Base-by-base conservation (phyloP, 73 alveolate genomes). In the Stentor coeruleus region DNA sequence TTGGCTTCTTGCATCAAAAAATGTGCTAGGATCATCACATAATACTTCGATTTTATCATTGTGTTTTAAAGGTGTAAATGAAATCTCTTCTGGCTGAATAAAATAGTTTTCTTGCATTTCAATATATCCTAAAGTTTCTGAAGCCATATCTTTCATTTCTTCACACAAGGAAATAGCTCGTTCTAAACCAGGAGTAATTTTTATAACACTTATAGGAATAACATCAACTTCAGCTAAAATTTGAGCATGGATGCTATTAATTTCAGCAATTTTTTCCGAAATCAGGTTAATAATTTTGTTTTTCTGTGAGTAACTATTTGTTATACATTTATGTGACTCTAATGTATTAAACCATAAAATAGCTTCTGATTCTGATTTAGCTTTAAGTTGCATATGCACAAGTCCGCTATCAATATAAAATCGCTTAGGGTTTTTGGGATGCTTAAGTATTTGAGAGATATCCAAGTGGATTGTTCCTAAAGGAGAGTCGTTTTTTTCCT, bases 321-420 rank as follows among this genome's bases (percentile, higher is more conserved):
- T n/a, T n/a, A n/a, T n/a, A n/a, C n/a, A n/a, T n/a, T n/a, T n/a
- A n/a, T n/a, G n/a, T n/a, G n/a, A n/a, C n/a, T n/a, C 38, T 6
- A 89, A 60, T 4, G 90, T 91, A 30, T 38, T 85, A 0, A 84
- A 66, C 92, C 95, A 89, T 40, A 82, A 82, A 11, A 74, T 72
- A 60, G 82, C 87, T 37, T 85, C 88, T 26, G 58, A 79, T 37
- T 59, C 57, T 31, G 83, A 66, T 4, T 38, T 37, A 28, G 92
- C 91, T 82, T 82, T 72, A 3, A 89, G 66, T 30, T 40, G 58
- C 20, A 85, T 81, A 42, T 85, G 86, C 30, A 38, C 76, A 11
- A 77, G 59, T 0, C 88, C 90, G 40, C 36, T 87, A 37, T 41
- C 38, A 14, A 87, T 77, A n/a, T n/a, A n/a, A n/a, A n/a, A n/a